These are phyloP conservation scores for Sporothrix brasiliensis DNA, from an alignment of 2,329 filamentous ascomycete genomes.

Conservation along the genomic window DNA sequence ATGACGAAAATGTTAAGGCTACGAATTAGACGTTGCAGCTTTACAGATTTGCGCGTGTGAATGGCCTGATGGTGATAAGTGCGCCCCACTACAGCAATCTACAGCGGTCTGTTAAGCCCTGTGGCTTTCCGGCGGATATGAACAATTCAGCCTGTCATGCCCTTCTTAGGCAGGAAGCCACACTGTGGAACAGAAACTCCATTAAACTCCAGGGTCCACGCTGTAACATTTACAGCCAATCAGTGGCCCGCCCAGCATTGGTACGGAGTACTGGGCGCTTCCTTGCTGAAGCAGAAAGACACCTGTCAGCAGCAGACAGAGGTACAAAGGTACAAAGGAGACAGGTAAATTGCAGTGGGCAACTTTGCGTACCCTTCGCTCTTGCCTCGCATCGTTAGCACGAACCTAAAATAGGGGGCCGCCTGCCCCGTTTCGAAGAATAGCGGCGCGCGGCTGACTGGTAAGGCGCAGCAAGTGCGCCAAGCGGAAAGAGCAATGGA, in stretches of 20 bases:
- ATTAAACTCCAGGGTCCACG: background rate
- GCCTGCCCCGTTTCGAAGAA: conserved; percentile 11
- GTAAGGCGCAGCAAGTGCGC: conserved; percentile 27
- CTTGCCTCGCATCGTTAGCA: background rate
- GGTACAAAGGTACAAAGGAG: background rate
- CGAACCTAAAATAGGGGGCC: background rate
- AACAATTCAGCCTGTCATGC: background rate
- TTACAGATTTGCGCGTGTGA: conserved; percentile 15
- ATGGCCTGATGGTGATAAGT: conserved; percentile 23
- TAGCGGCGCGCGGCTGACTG: conserved; percentile 29
- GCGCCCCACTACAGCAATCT: conserved; percentile 22
- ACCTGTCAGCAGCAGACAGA: background rate
- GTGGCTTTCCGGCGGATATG: conserved; percentile 2
- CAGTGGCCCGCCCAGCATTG: background rate
- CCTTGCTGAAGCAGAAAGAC: background rate
- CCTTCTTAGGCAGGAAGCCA: conserved; percentile 8
- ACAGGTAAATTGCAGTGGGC: no score
- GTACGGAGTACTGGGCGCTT: background rate
- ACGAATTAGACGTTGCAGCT: conserved; percentile 9
- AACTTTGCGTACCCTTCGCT: no score
- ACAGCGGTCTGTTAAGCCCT: conserved; percentile 20
- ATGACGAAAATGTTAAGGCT: background rate
- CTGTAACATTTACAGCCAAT: background rate
- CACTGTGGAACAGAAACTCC: background rate
- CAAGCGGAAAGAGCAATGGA: conserved; percentile 7